A percentile compares a stretch with the other conserved stretches of the same genome.
phyloP scores from a whole-genome alignment of 2,329 filamentous ascomycete species.

The Spiromastix sp. region DNA sequence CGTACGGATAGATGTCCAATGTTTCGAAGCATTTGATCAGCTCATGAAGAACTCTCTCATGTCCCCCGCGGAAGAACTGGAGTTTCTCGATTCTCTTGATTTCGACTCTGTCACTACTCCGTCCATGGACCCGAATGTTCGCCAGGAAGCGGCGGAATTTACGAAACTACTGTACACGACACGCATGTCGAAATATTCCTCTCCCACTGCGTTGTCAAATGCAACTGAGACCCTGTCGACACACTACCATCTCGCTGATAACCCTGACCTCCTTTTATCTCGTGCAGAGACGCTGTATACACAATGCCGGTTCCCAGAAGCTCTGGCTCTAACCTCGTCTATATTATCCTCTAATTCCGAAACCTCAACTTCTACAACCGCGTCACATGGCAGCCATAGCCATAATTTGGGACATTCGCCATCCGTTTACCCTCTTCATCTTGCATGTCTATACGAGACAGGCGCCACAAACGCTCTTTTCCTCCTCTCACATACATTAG shows the following conservation, averaged over 20 bases:
- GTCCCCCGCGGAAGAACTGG: constrained; percentile 79
- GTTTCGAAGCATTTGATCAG: constrained; percentile 96
- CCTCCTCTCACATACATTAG: constrained; percentile 81
- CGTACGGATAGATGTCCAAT: constrained; percentile 92
- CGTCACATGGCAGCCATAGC: constrained; percentile 18
- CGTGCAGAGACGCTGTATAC: constrained; percentile 88
- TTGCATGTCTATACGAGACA: constrained; percentile 84
- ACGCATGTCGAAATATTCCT: constrained; percentile 86
- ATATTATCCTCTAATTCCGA: constrained; percentile 78
- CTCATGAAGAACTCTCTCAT: constrained; percentile 94
- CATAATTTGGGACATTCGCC: constrained; percentile 35
- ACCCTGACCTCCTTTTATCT: constrained; percentile 82
- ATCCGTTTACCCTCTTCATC: constrained; percentile 72
- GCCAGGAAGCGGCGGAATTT: constrained; percentile 85
- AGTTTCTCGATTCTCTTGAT: constrained; percentile 77
- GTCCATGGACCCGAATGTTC: constrained; percentile 50
- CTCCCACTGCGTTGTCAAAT: constrained; percentile 68
- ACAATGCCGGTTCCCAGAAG: constrained; percentile 85
- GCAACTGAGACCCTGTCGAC: constrained; percentile 87
- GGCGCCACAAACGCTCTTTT: constrained; percentile 81
- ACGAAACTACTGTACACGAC: constrained; percentile 95
- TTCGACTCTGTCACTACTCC: constrained; percentile 70
- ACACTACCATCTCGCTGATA: constrained; percentile 77
- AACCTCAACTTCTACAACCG: constrained; percentile 49
- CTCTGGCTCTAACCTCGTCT: constrained; percentile 69